Evolutionary conservation across 495 filamentous ascomycete genomes (phyloP), one percentile per base, ranked within the genome.

Genomic region (Penicillium paradoxum): DNA sequence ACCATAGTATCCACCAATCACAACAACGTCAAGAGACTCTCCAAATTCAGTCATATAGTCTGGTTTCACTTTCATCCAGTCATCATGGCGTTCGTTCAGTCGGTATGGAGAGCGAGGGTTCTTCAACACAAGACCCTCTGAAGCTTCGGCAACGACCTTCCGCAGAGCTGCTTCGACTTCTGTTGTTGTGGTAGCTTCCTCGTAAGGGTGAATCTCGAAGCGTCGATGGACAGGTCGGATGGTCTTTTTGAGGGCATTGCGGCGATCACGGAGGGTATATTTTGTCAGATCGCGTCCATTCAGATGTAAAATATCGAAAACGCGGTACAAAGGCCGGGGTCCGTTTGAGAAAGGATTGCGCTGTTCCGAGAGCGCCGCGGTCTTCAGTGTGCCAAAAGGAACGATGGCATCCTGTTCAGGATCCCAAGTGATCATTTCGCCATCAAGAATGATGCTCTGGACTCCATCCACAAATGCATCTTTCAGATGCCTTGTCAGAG

Each of bases 381-480:
- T 91, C 67, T 98, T 98, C 24, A 98, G 76, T 0, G 89, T 95
- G 6, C 93, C 93, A 60, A 98, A 98, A 2, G 86, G 84, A 33
- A 96, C 85, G 36, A 91, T 87, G 45, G 83, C 83, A 68, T 96
- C 85, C 45, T 88, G 73, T 44, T 87, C 84, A n/a, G 90, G 84
- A 65, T 97, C 90, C 95, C 95, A 98, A 8, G 91, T 96, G 47
- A 98, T 89, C 93, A 98, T 98, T 68, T 98, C 93, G 9, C 93
- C 93, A 59, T 98, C 93, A 2, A 98, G 75, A 27, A 98, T 95
- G 59, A 97, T 78, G 62, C 90, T 89, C 39, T 84, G 73, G 8
- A 97, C 91, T 0, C 84, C 82, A 6, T 83, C 75, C 14, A 83
- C 73, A 62, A 98, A 98, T 4, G 89, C 90, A 49, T 83, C 76